Conservation (phyloP, 2,329 filamentous ascomycete genomes). For the Thelonectria rubi region DNA sequence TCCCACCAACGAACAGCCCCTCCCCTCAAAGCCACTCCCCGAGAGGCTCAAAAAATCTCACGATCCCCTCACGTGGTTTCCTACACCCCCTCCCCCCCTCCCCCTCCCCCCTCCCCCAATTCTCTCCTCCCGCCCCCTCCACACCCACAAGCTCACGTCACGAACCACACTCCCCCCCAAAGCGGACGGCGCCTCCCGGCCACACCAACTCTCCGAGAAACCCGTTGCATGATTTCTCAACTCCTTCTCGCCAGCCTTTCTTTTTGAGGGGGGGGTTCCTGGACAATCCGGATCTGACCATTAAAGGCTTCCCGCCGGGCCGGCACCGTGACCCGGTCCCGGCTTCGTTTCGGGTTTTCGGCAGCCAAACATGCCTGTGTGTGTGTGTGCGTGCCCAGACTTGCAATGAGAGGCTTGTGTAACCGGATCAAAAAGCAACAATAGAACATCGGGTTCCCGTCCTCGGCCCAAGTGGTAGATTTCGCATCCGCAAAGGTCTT, state of each 20-base stretch:
- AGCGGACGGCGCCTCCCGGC: slow-evolving; percentile 7
- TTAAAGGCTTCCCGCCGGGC: not conserved
- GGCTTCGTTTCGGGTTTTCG: not conserved
- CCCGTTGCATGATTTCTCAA: not conserved
- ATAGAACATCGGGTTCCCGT: no score
- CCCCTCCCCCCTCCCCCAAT: slow-evolving; percentile 3
- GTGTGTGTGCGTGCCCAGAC: no score
- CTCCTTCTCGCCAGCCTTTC: not conserved
- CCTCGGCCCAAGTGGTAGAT: no score
- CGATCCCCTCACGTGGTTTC: slow-evolving; percentile 18
- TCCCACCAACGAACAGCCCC: not conserved
- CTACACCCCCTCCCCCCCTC: not conserved
- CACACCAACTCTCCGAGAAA: slow-evolving; percentile 8
- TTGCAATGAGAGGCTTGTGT: no score
- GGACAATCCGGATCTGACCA: not conserved
- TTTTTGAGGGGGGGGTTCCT: no score
- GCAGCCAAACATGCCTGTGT: no score
- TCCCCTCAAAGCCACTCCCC: no score
- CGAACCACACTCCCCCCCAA: slow-evolving; percentile 6
- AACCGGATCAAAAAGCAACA: no score
- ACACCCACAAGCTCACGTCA: slow-evolving; percentile 3
- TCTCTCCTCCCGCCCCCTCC: slow-evolving; percentile 9
- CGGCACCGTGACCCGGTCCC: not conserved
- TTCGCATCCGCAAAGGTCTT: no score
- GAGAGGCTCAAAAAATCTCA: not conserved